phyloP scores from a whole-genome alignment of 768 basidiomycete genomes.

The Mrakia hoshinonis region DNA sequence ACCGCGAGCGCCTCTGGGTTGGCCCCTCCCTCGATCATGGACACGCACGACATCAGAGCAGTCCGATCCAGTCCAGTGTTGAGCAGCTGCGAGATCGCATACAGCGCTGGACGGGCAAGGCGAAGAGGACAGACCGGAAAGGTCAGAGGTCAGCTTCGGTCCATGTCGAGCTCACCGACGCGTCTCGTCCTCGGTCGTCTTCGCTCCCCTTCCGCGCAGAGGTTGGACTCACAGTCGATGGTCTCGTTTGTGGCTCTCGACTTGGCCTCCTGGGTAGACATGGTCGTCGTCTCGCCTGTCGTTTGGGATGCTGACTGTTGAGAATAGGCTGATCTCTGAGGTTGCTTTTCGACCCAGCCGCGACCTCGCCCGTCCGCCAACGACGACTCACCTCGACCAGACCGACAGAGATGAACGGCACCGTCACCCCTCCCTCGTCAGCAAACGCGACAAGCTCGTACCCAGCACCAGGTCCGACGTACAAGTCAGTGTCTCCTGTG shows the following conservation, averaged over 20 bases:
- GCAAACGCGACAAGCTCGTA: neutral
- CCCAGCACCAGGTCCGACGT: slow-evolving; percentile 15
- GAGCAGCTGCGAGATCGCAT: slow-evolving; percentile 24
- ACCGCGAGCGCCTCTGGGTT: slow-evolving; percentile 19
- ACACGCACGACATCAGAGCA: slow-evolving; percentile 10
- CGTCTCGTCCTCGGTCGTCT: too few species aligned
- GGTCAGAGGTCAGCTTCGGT: neutral
- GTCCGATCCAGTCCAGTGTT: slow-evolving; percentile 23
- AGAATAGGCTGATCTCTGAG: neutral
- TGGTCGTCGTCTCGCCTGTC: neutral
- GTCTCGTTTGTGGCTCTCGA: neutral
- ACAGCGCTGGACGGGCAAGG: neutral
- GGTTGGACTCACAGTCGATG: neutral
- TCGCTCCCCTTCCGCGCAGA: neutral
- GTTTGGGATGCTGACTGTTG: neutral
- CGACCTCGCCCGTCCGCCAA: neutral
- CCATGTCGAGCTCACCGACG: neutral
- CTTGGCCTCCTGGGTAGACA: neutral
- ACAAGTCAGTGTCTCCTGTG: slow-evolving; percentile 3
- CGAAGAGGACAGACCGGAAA: too few species aligned
- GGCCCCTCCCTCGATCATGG: slow-evolving; percentile 22
- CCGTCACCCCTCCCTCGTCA: neutral
- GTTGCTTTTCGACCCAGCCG: neutral
- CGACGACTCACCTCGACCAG: neutral
- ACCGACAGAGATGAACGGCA: slow-evolving; percentile 3